Conservation (phyloP, 2,329 filamentous ascomycete genomes). For the Trichoderma lentiforme region DNA sequence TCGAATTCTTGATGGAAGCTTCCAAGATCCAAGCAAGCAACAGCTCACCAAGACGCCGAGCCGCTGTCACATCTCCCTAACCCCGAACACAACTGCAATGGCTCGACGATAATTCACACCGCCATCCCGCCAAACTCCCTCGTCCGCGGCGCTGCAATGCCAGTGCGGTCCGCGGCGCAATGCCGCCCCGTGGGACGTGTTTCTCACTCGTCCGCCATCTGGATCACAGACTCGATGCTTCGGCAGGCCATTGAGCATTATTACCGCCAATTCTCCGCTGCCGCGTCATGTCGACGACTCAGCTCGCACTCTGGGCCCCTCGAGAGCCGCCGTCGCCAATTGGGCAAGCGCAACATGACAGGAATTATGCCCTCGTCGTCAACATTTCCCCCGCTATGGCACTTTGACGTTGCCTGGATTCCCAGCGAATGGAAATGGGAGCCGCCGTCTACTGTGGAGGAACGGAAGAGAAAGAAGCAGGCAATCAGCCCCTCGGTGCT, state of each 20-base stretch:
- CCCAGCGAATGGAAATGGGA: conserved; percentile 52
- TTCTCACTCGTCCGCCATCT: conserved; percentile 27
- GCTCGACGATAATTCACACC: background rate
- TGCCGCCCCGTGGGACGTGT: conserved; percentile 25
- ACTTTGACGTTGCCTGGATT: conserved; percentile 42
- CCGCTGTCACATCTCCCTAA: background rate
- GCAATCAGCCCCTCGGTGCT: conserved; percentile 22
- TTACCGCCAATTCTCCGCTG: conserved; percentile 26
- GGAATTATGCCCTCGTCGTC: conserved; percentile 43
- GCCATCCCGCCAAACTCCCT: background rate
- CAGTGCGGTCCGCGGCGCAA: conserved; percentile 28
- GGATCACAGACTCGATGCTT: conserved; percentile 35
- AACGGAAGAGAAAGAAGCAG: conserved; percentile 26
- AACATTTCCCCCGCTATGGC: conserved; percentile 43
- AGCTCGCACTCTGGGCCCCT: conserved; percentile 52
- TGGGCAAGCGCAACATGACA: conserved; percentile 53
- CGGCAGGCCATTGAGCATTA: conserved; percentile 32
- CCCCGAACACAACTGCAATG: background rate
- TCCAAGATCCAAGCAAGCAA: background rate
- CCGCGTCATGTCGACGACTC: conserved; percentile 28
- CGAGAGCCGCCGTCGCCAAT: conserved; percentile 51
- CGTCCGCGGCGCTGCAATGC: conserved; percentile 27
- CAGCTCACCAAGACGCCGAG: background rate
- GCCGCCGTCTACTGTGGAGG: conserved; percentile 39
- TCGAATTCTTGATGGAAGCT: background rate